Evolutionary conservation across 495 filamentous ascomycete genomes (phyloP).

Genomic region (Friedmanniomyces simplex): DNA sequence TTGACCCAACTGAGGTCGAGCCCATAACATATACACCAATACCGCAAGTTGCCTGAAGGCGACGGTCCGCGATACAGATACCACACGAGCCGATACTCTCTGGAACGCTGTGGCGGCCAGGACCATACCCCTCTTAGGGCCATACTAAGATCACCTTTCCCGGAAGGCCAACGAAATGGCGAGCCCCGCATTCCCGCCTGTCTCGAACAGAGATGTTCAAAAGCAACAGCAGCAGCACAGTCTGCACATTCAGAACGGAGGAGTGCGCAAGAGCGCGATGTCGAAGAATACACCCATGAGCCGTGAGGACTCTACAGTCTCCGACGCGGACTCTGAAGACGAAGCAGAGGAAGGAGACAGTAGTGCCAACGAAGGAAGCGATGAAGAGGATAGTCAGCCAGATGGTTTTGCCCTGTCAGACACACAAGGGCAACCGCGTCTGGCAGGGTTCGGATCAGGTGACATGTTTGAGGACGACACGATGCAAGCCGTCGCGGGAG

Average conservation of each 20-base stretch:
- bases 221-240: neutral
- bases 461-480: constrained; percentile 9
- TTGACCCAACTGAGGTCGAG: neutral
- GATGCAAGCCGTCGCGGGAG: constrained; percentile 1
- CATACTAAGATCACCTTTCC: neutral
- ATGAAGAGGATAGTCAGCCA: constrained; percentile 4
- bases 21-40: neutral
- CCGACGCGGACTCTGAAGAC: neutral
- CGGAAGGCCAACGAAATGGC: neutral
- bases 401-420: constrained; percentile 18
- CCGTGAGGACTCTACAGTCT: neutral
- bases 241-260: neutral
- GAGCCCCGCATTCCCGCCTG: neutral
- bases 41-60: constrained; percentile 7
- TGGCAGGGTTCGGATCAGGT: constrained; percentile 14
- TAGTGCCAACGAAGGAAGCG: neutral
- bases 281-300: neutral
- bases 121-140: neutral
- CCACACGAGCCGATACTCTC: neutral
- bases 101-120: neutral
- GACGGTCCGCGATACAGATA: neutral
- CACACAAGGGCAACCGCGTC: neutral
- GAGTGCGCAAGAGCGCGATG: neutral
- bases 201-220: neutral
- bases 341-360: constrained; percentile 6